Base-by-base conservation (phyloP, 192 early-diverging fungal species). In the Funneliformis mosseae region DNA sequence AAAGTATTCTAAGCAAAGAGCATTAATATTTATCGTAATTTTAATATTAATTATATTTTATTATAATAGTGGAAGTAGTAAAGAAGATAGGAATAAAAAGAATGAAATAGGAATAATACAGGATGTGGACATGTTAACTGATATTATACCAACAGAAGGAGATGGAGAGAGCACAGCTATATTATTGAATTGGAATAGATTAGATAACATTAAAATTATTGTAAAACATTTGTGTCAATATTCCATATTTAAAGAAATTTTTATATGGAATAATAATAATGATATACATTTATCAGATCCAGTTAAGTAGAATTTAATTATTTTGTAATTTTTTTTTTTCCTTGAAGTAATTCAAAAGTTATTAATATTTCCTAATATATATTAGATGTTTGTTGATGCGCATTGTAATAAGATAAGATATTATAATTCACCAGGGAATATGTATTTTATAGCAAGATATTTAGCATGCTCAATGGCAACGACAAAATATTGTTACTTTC, bases 401-500 rank as follows among this genome's bases (percentile, higher is more conserved):
- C 72, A 23, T 8, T 90, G 89, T 70, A 72, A 78, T 43, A 87
- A 86, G 76, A 83, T 90, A 21, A 78, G 81, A 33, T 84, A 89
- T 16, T 84, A 85, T 61, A 88, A 89, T 70, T 84, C 88, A 8
- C 87, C 88, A 0, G 81, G 76, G 38, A 85, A 87, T 64, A 81
- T 88, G 84, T 83, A 87, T 60, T 87, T 85, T 71, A 84, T 87
- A 5, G 88, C 89, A 21, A 84, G 89, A 23, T 90, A 90, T 48
- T 84, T 89, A 81, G 89, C 89, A 3, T 90, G 89, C 55, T 81
- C 85, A 12, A 83, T 86, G 83, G 87, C 89, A 12, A 83, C 83
- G 10, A 88, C 88, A 3, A 87, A 87, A 0, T 89, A 89, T 69
- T 90, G 89, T 74, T 90, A 90, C 77, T 90, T 90, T 46, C 88